Evolutionary conservation across 2,329 filamentous ascomycete genomes (phyloP), one percentile per base, ranked within the genome.

Genomic region (Diaporthe ilicicola): DNA sequence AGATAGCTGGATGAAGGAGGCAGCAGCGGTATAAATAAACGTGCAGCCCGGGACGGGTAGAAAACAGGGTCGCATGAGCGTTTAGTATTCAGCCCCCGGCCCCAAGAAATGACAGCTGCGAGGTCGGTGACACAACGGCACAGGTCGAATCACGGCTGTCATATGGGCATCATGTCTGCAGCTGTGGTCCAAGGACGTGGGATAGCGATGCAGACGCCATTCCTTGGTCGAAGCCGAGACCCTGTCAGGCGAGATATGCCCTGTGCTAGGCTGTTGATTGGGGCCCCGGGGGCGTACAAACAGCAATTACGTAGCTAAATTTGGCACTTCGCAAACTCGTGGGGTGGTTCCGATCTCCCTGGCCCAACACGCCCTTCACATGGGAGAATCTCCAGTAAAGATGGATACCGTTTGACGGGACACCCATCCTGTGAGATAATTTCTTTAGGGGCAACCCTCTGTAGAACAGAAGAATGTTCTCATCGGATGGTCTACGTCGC

Each of bases 231-330:
- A 39, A n/a, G 22, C 51, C 51, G 51, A 54, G 51, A 34, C 51
- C 51, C 29, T 34, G 51, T 54, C 51, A 1, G 10, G n/a, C 17
- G 22, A 17, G 51, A 54, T 54, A 54, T 22, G 29, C 29, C 3
- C 17, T 22, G 15, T 7, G n/a, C 2, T 24, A 15, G 34, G 32
- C 29, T 56, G 54, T 29, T 56, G 42, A 48, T 34, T 51, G 44
- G n/a, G n/a, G n/a, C 13, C 6, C 22, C 2, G 8, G 13, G 13
- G 17, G 19, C 27, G 62, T 66, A 66, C 48, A 66, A 53, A 53
- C 22, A 29, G 29, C 59, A 50, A 50, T 64, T 64, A 64, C 59
- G 44, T 64, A 64, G 59, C 42, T 64, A 50, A 64, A 50, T 50
- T 64, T 50, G 27, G 59, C 34, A 44, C 17, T 10, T 54, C 29